A percentile compares a stretch with the other conserved stretches of the same genome.
These are phyloP conservation scores for Sclerotinia trifoliorum DNA, from an alignment of 2,329 filamentous ascomycete species.

Conservation along the genomic window DNA sequence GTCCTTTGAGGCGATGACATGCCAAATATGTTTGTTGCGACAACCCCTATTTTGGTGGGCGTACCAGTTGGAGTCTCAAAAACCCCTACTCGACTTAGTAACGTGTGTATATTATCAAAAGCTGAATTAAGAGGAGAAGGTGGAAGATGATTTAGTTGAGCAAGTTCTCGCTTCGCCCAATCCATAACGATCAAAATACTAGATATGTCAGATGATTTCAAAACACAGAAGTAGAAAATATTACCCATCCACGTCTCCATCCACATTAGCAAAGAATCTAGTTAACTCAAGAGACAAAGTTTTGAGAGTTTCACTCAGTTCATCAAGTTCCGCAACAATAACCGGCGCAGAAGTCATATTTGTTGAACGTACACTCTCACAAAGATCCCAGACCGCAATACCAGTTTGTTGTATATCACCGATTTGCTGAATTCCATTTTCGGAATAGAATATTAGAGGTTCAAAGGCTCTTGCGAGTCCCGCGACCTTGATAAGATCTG, in stretches of 20 bases:
- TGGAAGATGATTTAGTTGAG: slow-evolving; percentile 62
- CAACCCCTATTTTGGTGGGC: slow-evolving; percentile 66
- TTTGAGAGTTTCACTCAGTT: slow-evolving; percentile 81
- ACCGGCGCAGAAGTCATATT: slow-evolving; percentile 88
- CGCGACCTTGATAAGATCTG: slow-evolving; percentile 87
- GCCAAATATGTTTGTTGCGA: slow-evolving; percentile 74
- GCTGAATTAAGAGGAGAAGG: slow-evolving; percentile 65
- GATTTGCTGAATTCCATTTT: slow-evolving; percentile 82
- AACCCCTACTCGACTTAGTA: slow-evolving; percentile 64
- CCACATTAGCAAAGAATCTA: slow-evolving; percentile 88
- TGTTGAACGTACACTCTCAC: slow-evolving; percentile 82
- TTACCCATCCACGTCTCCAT: slow-evolving; percentile 84
- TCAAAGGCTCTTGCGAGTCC: slow-evolving; percentile 88
- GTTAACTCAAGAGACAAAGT: slow-evolving; percentile 81
- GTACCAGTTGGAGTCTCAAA: slow-evolving; percentile 54
- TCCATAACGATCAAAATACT: slow-evolving; percentile 94
- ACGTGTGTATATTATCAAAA: slow-evolving; percentile 79
- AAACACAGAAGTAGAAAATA: slow-evolving; percentile 32
- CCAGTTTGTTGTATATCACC: slow-evolving; percentile 87
- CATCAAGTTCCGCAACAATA: slow-evolving; percentile 83
- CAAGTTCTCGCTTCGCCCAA: slow-evolving; percentile 85
- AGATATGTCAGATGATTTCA: slow-evolving; percentile 30
- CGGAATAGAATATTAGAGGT: slow-evolving; percentile 90
- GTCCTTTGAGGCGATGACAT: slow-evolving; percentile 78
- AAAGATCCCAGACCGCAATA: slow-evolving; percentile 90